Evolutionary conservation across 306 rosid species (phyloP), one percentile per base, ranked within the genome.

Genomic region (Rosa lucieae): DNA sequence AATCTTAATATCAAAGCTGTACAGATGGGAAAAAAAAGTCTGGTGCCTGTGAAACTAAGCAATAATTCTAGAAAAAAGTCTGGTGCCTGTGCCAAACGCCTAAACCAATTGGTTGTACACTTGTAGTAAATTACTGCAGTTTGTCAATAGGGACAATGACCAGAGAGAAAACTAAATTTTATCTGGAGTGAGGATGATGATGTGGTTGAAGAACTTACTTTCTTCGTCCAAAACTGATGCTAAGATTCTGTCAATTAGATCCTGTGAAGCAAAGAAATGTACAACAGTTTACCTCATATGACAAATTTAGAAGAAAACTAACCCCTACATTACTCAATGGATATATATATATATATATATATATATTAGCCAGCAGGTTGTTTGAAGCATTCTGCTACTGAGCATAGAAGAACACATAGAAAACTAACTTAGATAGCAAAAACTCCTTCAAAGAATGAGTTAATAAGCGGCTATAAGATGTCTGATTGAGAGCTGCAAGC

Each of bases 201-300:
- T 20, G 46, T 78, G 29, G 63, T 20, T 59, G 72, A 62, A 67
- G 74, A 76, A 71, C 83, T 83, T 87, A 93, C 99, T 93, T 86
- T 90, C 91, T 18, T 90, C 97, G 46, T 93, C 96, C 40, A 93
- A 88, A 82, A 96, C 82, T 77, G 89, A 72, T 77, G 85, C 77
- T 68, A 93, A 82, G 83, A 96, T 91, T 79, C 97, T 89, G 47
- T 93, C 93, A 77, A 89, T 83, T 70, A 96, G 97, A 84, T 91
- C 99, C 99, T 96, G 83, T 87, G 82, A 40, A 79, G 75, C 43
- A 85, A 78, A 74, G 61, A 82, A n/a, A 81, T 49, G 53, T 29
- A 84, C 66, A 62, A 72, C 17, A 77, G 14, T 47, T 61, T 44
- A 62, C 58, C 59, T 44, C 70, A 2, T 44, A 39, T 17, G 48